Base-by-base conservation (phyloP, 1,139 yeast genomes). In the Protomyces gravidus region DNA sequence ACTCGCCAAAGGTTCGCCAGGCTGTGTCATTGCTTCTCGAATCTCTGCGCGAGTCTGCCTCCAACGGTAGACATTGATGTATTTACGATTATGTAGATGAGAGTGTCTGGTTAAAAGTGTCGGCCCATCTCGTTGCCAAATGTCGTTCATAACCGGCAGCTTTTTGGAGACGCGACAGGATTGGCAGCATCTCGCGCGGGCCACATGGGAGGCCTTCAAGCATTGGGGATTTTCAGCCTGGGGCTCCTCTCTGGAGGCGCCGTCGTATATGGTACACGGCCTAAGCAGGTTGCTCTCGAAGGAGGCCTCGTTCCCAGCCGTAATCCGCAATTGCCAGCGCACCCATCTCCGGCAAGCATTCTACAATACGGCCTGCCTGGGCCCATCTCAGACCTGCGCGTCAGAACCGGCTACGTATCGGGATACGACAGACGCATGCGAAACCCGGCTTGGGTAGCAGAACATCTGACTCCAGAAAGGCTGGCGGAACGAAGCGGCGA, bases 321-420 rank as follows among this genome's bases (percentile, higher is more conserved):
- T n/a, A n/a, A n/a, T 11, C 33, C 9, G 15, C n/a, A 17, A 28
- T 50, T 21, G 5, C 46, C 59, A 19, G 48, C 45, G 53, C 51
- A n/a, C 9, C 52, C 5, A 63, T 63, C 36, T 50, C 67, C 68
- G 1, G 67, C 63, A 1, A 55, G 57, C 11, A 86, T 86, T 71
- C 86, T 85, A 75, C 85, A 84, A 68, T 90, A 86, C 69, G 98
- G 98, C 2, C 88, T 87, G 68, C 97, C 97, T 0, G 96, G 96
- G 0, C 97, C 97, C 0, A 79, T 86, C 46, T 95, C 89, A 70
- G 98, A 92, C 69, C 73, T 92, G 63, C 82, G 83, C 60, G 80
- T 78, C 26, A 78, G 89, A 65, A 77, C 79, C 59, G 96, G 89
- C 72, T 92, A 85, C 70, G 80, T 90, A 23, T 83, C 94, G 64